phyloP scores from a whole-genome alignment of 148 eudicot genomes.

The Fagopyrum homotropicum region DNA sequence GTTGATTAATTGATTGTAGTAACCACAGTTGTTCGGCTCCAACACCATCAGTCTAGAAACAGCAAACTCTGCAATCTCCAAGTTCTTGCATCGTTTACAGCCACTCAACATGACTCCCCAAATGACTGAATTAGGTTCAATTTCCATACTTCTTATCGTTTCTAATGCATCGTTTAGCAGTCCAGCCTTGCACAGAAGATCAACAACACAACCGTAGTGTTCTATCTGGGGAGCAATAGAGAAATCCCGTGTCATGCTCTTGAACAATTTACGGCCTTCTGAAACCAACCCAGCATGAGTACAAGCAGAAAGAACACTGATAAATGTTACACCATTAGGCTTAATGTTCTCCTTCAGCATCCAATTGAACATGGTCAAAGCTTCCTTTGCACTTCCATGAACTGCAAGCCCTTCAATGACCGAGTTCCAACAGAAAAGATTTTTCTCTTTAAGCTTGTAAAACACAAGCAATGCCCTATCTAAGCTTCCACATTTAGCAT shows the following conservation, averaged over 20 bases:
- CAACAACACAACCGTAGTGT: constrained; percentile 45
- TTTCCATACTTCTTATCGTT: constrained; percentile 24
- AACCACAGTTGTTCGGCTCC: constrained; percentile 38
- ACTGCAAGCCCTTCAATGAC: constrained; percentile 40
- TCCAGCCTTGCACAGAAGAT: constrained; percentile 36
- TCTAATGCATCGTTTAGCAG: constrained; percentile 28
- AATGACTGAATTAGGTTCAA: constrained; percentile 30
- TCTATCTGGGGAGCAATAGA: constrained; percentile 27
- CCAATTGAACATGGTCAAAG: constrained; percentile 27
- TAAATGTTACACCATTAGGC: constrained; percentile 34
- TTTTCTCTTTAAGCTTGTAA: constrained; percentile 30
- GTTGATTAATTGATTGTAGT: constrained; percentile 22
- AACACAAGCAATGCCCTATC: constrained; percentile 31
- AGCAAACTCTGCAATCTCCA: constrained; percentile 32
- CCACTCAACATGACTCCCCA: constrained; percentile 43
- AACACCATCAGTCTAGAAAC: constrained; percentile 28
- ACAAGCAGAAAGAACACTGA: constrained; percentile 38
- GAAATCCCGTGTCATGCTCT: constrained; percentile 25
- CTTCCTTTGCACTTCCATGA: constrained; percentile 33
- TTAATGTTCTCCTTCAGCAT: constrained; percentile 25
- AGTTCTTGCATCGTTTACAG: constrained; percentile 25
- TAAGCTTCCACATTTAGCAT: constrained; percentile 39
- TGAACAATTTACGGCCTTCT: constrained; percentile 31
- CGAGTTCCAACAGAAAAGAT: constrained; percentile 35
- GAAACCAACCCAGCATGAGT: constrained; percentile 32